Conservation (phyloP, 1,284 basidiomycete species). For the Kalmanozyma brasiliensis region DNA sequence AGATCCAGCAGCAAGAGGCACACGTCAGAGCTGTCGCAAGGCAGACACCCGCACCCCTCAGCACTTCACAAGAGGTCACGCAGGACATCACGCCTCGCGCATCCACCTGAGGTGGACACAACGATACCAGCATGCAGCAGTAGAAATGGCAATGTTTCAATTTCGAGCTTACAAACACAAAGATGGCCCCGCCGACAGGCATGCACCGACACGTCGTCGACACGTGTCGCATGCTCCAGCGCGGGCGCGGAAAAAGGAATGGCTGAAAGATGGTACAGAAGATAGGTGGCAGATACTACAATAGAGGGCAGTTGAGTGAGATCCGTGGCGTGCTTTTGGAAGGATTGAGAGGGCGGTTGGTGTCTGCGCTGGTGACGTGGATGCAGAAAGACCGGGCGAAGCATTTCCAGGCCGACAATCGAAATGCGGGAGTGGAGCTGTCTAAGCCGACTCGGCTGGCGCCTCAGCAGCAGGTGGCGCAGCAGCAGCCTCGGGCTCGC, state of each 20-base stretch:
- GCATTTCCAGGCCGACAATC: too few species aligned
- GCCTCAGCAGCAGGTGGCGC: constrained; percentile 9
- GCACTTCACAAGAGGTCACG: not conserved
- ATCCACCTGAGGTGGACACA: not conserved
- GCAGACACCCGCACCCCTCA: not conserved
- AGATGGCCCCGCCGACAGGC: not conserved
- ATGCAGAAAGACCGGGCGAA: not conserved
- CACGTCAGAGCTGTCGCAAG: constrained; percentile 5
- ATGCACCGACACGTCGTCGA: not conserved
- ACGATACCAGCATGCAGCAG: not conserved
- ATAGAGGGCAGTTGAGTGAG: not conserved
- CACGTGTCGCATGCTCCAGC: not conserved
- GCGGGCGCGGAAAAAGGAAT: too few species aligned
- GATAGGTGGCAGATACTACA: not conserved
- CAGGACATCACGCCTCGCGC: not conserved
- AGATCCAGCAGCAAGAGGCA: constrained; percentile 13
- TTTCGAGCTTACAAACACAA: constrained; percentile 22
- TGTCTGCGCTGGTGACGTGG: not conserved
- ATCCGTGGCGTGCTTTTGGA: not conserved
- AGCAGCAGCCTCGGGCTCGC: constrained; percentile 16
- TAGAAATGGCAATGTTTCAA: constrained; percentile 1
- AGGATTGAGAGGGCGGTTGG: too few species aligned
- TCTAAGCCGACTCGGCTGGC: constrained; percentile 11
- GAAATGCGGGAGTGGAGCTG: not conserved
- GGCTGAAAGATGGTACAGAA: too few species aligned